Base-by-base conservation (phyloP, 192 early-diverging fungal species). In the Phlyctochytrium arcticum region DNA sequence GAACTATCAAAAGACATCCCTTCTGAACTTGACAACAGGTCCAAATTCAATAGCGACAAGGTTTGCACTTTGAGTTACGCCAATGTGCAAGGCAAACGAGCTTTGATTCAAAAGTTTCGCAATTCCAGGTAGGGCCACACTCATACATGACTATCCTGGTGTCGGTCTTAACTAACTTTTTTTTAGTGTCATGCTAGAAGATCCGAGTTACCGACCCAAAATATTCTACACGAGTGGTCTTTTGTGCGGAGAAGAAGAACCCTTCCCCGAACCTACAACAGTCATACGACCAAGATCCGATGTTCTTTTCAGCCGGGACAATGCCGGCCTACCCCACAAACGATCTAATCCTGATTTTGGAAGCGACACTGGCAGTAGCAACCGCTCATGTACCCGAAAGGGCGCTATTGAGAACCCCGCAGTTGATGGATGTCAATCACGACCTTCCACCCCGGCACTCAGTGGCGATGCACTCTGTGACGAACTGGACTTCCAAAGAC, bases 41-140 rank as follows among this genome's bases (percentile, higher is more conserved):
- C 75, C 23, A 78, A 78, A 26, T 93, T 91, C 77, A 91, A 92
- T 65, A 86, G 82, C 36, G 87, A 90, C 53, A 94, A 94, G 66
- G 71, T 85, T 6, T 87, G 87, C 57, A 77, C 73, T 6, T 57
- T 94, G 21, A 81, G 82, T n/a, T 92, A 86, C 71, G 92, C 92
- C n/a, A 84, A 85, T 44, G 78, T 93, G 17, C 90, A 94, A 62
- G 88, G 89, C 1, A 85, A 84, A 56, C 54, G 76, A 3, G 77
- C 79, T 3, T 72, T 94, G 23, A 80, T 94, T 37, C 82, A 89
- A 34, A 90, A 90, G 53, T 94, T 93, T 68, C 71, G 85, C 42
- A 93, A 91, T 58, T 90, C 89, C 4, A 80, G 80, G 83, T 86
- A 74, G n/a, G 64, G 60, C 31, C 8, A 12, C n/a, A 15, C 57